Conservation (phyloP, 176 grass and related monocot genomes). For the Triticum turgidum region DNA sequence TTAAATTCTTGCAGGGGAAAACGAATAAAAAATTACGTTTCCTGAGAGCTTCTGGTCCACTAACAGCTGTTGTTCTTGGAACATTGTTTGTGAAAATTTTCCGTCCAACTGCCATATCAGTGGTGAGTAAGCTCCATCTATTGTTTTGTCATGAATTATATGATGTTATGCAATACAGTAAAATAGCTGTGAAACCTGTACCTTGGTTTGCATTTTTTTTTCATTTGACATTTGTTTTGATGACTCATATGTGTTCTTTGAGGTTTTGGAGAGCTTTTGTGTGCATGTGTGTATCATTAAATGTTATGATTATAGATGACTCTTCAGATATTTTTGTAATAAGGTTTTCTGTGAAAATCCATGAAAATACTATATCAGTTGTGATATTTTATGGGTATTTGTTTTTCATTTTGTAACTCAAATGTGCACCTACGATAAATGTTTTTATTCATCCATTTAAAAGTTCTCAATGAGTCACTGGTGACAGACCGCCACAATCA, state of each 20-base stretch:
- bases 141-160: not conserved
- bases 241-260: not conserved
- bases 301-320: not conserved
- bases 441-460: not conserved
- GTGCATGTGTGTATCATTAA: not conserved
- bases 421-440: not conserved
- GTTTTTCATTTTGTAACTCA: not conserved
- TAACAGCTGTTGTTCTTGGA: constrained; percentile 87
- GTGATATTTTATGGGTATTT: not conserved
- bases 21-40: constrained; percentile 67
- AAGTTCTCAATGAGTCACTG: not conserved
- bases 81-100: constrained; percentile 92
- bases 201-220: not conserved
- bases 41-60: constrained; percentile 78
- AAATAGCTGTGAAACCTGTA: not conserved
- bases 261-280: not conserved
- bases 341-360: not conserved
- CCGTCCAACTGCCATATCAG: constrained; percentile 79
- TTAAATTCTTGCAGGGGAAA: constrained; percentile 72
- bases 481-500: not conserved
- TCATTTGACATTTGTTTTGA: constrained; percentile 4
- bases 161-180: not conserved
- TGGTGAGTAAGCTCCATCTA: constrained; percentile 60
- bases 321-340: not conserved
- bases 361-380: not conserved